These are phyloP conservation scores for Gyrodon lividus DNA, from an alignment of 768 basidiomycete genomes.

Conservation along the genomic window DNA sequence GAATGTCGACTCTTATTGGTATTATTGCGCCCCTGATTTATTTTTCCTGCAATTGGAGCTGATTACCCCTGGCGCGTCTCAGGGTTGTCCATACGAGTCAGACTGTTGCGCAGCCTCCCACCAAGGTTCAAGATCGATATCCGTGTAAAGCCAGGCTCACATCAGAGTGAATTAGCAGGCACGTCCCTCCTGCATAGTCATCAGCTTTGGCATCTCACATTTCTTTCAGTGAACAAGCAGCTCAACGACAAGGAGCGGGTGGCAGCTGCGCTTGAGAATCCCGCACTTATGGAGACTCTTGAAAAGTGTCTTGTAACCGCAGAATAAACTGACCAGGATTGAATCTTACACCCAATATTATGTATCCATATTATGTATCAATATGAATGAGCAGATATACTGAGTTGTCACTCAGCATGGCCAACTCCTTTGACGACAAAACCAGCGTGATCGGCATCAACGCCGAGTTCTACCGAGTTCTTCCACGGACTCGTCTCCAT, in stretches of 20 bases:
- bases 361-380: constrained; percentile 6
- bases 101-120: constrained; percentile 86
- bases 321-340: constrained; percentile 1
- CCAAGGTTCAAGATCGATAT: constrained; percentile 95
- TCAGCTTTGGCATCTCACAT: neutral
- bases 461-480: too few species aligned
- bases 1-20: constrained; percentile 97
- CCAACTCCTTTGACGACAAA: too few species aligned
- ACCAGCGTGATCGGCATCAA: too few species aligned
- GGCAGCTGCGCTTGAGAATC: constrained; percentile 94
- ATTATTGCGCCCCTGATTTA: neutral
- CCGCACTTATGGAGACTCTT: constrained; percentile 78
- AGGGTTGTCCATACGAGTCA: constrained; percentile 96
- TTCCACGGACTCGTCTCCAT: too few species aligned
- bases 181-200: constrained; percentile 21
- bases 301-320: constrained; percentile 68
- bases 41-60: neutral
- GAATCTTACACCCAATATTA: neutral
- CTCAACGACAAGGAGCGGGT: constrained; percentile 99
- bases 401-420: too few species aligned
- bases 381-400: neutral
- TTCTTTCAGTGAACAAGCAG: constrained; percentile 85
- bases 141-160: constrained; percentile 87
- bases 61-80: neutral
- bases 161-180: constrained; percentile 93